Evolutionary conservation across 2,329 filamentous ascomycete species (phyloP).

Genomic region (Lachnellula hyalina): DNA sequence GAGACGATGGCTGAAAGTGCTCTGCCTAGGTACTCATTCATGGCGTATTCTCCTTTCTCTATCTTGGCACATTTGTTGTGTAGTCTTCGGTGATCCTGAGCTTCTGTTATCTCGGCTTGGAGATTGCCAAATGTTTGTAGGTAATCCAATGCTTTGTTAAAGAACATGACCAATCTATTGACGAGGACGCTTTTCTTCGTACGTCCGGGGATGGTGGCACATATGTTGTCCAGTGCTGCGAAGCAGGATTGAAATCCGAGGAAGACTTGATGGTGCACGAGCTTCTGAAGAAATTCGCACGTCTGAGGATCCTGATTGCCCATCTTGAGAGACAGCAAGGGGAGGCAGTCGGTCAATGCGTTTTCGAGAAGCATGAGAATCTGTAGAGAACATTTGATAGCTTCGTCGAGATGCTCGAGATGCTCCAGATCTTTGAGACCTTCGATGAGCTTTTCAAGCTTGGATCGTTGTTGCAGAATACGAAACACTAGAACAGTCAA

Average conservation of each 20-base stretch:
- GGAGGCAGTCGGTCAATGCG: constrained; percentile 11
- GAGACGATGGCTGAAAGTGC: constrained; percentile 15
- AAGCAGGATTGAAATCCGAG: constrained; percentile 20
- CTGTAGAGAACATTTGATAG: constrained; percentile 6
- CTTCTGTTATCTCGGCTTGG: constrained; percentile 15
- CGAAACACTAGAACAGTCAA: constrained; percentile 13
- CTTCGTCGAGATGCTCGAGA: constrained; percentile 13
- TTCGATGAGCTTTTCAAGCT: constrained; percentile 8
- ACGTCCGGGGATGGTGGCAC: constrained; percentile 20
- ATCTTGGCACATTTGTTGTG: background rate
- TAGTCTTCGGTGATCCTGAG: background rate
- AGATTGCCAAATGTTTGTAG: constrained; percentile 11
- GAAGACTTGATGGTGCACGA: constrained; percentile 16
- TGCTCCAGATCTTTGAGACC: constrained; percentile 6
- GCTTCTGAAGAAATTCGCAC: constrained; percentile 13
- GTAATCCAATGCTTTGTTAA: constrained; percentile 11
- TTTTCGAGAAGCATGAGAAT: constrained; percentile 15
- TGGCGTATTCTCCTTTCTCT: constrained; percentile 17
- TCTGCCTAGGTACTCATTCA: constrained; percentile 17
- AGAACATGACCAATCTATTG: constrained; percentile 20
- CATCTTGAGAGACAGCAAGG: constrained; percentile 10
- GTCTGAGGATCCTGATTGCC: constrained; percentile 7
- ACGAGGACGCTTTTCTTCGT: constrained; percentile 13
- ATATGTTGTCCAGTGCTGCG: constrained; percentile 18
- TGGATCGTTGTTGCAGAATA: constrained; percentile 7